Evolutionary conservation across 495 filamentous ascomycete species (phyloP).

Genomic region (Corynascus novoguineensis): DNA sequence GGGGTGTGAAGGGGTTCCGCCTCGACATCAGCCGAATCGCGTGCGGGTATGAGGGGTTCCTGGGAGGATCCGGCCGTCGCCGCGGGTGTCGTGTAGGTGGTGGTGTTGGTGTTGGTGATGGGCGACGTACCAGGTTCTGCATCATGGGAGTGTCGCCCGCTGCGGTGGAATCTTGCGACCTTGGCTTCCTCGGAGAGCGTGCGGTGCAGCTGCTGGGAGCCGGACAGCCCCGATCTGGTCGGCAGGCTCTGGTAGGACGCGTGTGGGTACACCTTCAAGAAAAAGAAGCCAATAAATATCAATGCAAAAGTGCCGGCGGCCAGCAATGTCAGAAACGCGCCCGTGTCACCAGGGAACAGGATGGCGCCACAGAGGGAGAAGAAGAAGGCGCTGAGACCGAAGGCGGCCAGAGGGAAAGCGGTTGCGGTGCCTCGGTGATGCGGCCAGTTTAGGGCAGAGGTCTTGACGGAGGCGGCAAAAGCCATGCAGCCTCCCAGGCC

Average conservation of each 20-base stretch:
- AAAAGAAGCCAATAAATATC: slow-evolving; percentile 68
- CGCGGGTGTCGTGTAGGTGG: slow-evolving; percentile 30
- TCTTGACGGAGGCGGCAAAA: slow-evolving; percentile 80
- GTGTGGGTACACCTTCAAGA: slow-evolving; percentile 70
- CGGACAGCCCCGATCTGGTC: slow-evolving; percentile 34
- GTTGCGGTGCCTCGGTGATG: slow-evolving; percentile 88
- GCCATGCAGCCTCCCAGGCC: slow-evolving; percentile 83
- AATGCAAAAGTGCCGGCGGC: slow-evolving; percentile 73
- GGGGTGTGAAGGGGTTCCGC: slow-evolving; percentile 30
- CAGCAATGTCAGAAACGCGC: slow-evolving; percentile 71
- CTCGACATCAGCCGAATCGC: slow-evolving; percentile 33
- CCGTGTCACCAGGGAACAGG: slow-evolving; percentile 79
- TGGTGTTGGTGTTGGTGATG: slow-evolving; percentile 31
- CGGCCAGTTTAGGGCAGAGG: slow-evolving; percentile 89
- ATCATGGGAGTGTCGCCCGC: slow-evolving; percentile 27
- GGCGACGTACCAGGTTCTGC: slow-evolving; percentile 66
- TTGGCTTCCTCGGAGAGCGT: slow-evolving; percentile 55
- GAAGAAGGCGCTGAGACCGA: slow-evolving; percentile 94
- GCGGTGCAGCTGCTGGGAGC: slow-evolving; percentile 57
- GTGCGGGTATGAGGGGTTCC: slow-evolving; percentile 7
- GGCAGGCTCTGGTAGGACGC: slow-evolving; percentile 62
- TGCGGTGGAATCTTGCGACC: slow-evolving; percentile 27
- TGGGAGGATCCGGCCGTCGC: slow-evolving; percentile 19
- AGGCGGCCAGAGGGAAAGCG: slow-evolving; percentile 84
- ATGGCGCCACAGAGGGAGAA: slow-evolving; percentile 74